Evolutionary conservation across 83 land plant genomes (phyloP), one percentile per base, ranked within the genome.

Genomic region (Isoetes engelmannii): DNA sequence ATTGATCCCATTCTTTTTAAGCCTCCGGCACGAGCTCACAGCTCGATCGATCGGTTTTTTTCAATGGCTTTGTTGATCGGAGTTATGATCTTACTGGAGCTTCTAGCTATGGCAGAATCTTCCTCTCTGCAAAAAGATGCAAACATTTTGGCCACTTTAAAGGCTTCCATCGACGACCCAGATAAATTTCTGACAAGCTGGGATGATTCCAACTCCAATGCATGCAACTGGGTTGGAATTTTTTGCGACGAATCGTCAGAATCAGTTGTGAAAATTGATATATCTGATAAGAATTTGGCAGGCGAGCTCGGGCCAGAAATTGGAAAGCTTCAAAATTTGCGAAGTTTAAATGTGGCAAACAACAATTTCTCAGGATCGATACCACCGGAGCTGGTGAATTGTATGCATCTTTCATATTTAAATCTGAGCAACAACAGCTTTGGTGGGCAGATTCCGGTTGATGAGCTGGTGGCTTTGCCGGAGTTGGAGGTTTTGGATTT

Each of bases 401-500:
- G 50, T 18, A 41, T 68, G 5, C 60, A 72, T 13, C 77, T 83
- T 15, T 20, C 47, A 7, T 19, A 69, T 15, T 75, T 80, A 60
- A 74, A 79, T 47, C 69, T 83, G 17, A 75, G 81, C 49, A 69
- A 65, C 75, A 83, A 83, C 59, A 83, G 76, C 41, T 79, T 83
- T 10, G 59, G 78, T 44, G 86, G 83, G 3, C 17, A 48, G 0
- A 20, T 80, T 7, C 86, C 81, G n/a, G n/a, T n/a, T 18, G 64
- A 19, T 43, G 67, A 70, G 51, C 48, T 58, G 15, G 41, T 61
- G 18, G 3, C 47, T 20, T 5, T 49, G 42, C 47, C 61, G 19
- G 7, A 10, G 13, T 72, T 80, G 5, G 60, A 54, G 20, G 64
- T 43, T 0, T 58, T 83, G 44, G 82, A 83, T 57, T 59, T 80